These are phyloP conservation scores for Cercophora newfieldiana DNA, from an alignment of 495 filamentous ascomycete genomes.

Conservation along the genomic window DNA sequence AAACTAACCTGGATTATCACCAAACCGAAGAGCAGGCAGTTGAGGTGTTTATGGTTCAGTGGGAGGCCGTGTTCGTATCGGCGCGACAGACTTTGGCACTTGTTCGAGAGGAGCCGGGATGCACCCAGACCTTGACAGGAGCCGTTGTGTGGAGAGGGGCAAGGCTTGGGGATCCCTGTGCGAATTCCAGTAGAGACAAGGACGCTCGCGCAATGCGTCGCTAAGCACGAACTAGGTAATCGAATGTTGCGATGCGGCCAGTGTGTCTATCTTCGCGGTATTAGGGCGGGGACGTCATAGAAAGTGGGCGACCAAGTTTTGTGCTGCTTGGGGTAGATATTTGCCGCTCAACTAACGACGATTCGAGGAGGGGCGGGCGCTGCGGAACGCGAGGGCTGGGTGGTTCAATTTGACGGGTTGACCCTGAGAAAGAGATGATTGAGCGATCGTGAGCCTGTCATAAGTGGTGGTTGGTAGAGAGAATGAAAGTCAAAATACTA, in stretches of 20 bases:
- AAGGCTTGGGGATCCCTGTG: neutral
- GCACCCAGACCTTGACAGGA: neutral
- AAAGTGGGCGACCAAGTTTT: constrained; percentile 8
- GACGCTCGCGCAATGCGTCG: neutral
- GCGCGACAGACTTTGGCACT: neutral
- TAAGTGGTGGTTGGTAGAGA: neutral
- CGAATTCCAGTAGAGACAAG: neutral
- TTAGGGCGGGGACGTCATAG: constrained; percentile 12
- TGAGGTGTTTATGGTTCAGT: neutral
- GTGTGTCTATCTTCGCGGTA: constrained; percentile 3
- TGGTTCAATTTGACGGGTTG: constrained; percentile 6
- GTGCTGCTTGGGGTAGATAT: neutral
- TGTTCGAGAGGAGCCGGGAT: neutral
- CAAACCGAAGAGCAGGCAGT: neutral
- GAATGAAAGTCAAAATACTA: neutral
- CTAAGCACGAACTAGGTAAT: neutral
- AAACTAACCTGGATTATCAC: constrained; percentile 6
- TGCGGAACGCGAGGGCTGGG: neutral
- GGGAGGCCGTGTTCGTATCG: neutral
- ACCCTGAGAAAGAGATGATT: constrained; percentile 5
- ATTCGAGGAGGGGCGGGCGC: neutral
- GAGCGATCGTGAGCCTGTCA: constrained; percentile 8
- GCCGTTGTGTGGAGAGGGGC: neutral
- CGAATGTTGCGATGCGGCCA: constrained; percentile 7
- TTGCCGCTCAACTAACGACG: constrained; percentile 1